A percentile compares a stretch with the other conserved stretches of the same genome.
Evolutionary conservation across 495 filamentous ascomycete species (phyloP).

Genomic region (Aspergillus campestris): DNA sequence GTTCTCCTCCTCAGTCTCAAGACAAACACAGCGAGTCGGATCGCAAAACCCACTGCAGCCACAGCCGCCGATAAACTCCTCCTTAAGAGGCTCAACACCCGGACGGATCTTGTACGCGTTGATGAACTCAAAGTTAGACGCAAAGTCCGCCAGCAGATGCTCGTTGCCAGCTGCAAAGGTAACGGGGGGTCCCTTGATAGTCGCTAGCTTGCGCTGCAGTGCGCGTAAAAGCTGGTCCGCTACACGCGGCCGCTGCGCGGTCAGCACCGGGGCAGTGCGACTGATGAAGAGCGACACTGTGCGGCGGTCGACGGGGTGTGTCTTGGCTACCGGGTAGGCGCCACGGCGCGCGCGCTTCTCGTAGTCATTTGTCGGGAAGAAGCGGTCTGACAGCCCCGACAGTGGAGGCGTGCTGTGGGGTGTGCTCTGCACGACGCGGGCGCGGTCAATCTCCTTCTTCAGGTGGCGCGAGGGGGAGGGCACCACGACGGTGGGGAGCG

Average conservation of each 20-base stretch:
- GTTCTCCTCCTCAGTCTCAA: constrained; percentile 26
- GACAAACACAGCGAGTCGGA: constrained; percentile 29
- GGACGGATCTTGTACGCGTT: constrained; percentile 29
- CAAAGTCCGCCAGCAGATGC: constrained; percentile 14
- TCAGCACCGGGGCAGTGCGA: constrained; percentile 5
- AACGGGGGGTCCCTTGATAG: constrained; percentile 22
- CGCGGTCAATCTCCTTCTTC: constrained; percentile 8
- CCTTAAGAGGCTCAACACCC: constrained; percentile 21
- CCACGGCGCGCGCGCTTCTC: constrained; percentile 14
- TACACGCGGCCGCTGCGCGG: not conserved
- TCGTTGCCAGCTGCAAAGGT: constrained; percentile 15
- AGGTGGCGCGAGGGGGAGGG: constrained; percentile 17
- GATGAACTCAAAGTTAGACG: constrained; percentile 37
- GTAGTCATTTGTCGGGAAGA: constrained; percentile 18
- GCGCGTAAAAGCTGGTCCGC: constrained; percentile 6
- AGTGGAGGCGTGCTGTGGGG: not conserved
- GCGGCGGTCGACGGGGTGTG: constrained; percentile 6
- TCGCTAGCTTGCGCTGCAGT: constrained; percentile 17
- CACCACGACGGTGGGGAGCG: constrained; percentile 14
- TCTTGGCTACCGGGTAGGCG: constrained; percentile 16
- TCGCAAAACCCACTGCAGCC: constrained; percentile 25
- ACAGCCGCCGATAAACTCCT: constrained; percentile 37
- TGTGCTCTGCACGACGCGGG: constrained; percentile 3
- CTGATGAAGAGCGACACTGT: constrained; percentile 4
- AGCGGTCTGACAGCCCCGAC: constrained; percentile 13